Conservation (phyloP, 1,284 basidiomycete species). For the Chondrostereum purpureum region DNA sequence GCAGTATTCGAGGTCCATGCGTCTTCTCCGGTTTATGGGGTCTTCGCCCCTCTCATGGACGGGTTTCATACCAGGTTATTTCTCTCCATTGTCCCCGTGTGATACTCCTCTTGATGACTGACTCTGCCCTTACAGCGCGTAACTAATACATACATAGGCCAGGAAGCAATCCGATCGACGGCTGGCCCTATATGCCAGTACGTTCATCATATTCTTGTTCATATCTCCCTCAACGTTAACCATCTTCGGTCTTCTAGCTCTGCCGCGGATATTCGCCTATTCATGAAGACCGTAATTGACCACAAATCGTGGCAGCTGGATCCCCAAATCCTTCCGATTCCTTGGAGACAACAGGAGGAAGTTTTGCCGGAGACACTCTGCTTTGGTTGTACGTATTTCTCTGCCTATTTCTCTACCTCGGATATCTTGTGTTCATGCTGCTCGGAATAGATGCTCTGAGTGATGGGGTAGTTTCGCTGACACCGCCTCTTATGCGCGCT, state of each 20-base stretch:
- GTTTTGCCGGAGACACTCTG: background rate
- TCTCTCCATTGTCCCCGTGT: slow-evolving; percentile 27
- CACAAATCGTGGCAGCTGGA: slow-evolving; percentile 63
- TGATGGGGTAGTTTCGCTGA: background rate
- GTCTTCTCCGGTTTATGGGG: slow-evolving; percentile 64
- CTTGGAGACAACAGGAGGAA: slow-evolving; percentile 50
- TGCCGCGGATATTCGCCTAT: slow-evolving; percentile 51
- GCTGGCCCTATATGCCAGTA: slow-evolving; percentile 67
- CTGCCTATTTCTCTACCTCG: too few relatives aligned
- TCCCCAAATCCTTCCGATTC: slow-evolving; percentile 56
- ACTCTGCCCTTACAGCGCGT: background rate
- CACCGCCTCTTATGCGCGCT: background rate
- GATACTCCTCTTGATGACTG: slow-evolving; percentile 48
- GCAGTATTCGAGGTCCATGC: slow-evolving; percentile 59
- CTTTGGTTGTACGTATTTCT: background rate
- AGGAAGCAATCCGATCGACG: slow-evolving; percentile 68
- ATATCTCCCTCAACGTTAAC: background rate
- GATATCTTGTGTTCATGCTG: background rate
- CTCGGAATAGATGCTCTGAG: background rate
- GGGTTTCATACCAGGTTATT: slow-evolving; percentile 59
- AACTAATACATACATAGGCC: slow-evolving; percentile 30
- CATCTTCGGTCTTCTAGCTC: background rate
- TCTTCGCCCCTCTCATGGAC: slow-evolving; percentile 64
- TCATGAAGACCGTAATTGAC: slow-evolving; percentile 58
- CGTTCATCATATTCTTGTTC: slow-evolving; percentile 23